Evolutionary conservation across 768 basidiomycete species (phyloP).

Genomic region (Psilocybe azurescens): DNA sequence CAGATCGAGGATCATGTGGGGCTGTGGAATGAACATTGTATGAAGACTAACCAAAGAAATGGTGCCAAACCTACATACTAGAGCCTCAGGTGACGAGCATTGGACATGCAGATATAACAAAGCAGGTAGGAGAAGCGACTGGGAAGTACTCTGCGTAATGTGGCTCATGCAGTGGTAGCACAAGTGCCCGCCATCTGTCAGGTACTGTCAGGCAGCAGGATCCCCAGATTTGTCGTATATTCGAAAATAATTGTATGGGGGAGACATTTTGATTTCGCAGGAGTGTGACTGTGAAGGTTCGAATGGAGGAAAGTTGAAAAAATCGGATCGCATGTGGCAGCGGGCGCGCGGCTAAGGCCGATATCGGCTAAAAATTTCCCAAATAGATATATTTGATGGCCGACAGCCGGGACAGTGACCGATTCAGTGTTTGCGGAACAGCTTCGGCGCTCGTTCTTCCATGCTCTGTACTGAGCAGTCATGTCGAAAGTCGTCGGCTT

Average conservation of each 20-base stretch:
- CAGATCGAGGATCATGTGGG: slow-evolving; percentile 9
- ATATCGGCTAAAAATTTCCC: neutral
- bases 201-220: neutral
- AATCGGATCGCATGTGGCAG: neutral
- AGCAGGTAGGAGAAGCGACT: neutral
- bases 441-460: neutral
- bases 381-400: neutral
- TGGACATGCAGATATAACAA: no score
- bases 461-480: neutral
- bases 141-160: no score
- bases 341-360: neutral
- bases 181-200: neutral
- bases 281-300: neutral
- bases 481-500: neutral
- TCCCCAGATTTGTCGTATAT: neutral
- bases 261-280: neutral
- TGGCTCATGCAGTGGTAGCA: neutral
- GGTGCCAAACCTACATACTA: neutral
- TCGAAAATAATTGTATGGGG: neutral
- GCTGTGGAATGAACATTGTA: neutral
- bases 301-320: slow-evolving; percentile 6
- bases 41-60: neutral
- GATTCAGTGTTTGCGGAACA: neutral
- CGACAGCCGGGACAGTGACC: neutral
- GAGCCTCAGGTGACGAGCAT: neutral